Base-by-base conservation (phyloP, 1,284 basidiomycete genomes). In the Austroboletus niveus region DNA sequence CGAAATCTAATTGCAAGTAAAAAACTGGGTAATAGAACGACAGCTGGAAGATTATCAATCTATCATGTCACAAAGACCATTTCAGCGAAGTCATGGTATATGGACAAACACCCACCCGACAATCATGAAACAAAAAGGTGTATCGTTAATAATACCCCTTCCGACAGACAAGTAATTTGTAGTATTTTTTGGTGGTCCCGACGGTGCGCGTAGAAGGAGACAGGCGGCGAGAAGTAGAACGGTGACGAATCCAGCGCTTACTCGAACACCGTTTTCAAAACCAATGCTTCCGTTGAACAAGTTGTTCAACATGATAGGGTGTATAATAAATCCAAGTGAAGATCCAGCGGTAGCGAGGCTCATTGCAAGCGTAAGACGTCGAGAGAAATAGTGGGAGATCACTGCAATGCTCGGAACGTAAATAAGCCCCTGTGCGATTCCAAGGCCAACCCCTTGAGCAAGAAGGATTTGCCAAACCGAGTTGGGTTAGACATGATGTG, bases 301-400 rank as follows among this genome's bases (percentile, higher is more conserved):
- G 45, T 74, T 69, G 51, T 76, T 76, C 35, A 77, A 55, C 69
- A 76, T 74, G 51, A 76, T 68, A 2, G 74, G 59, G 17, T 65
- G 64, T 5, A 68, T 44, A 10, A 66, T 56, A 4, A 68, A 48
- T 34, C 72, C 73, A 11, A 72, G 48, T 1, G 72, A 63, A 2
- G 71, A 63, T 9, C 73, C 73, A n/a, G 58, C 53, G 4, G 67
- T 53, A 14, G 61, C 61, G 22, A 74, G 57, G 14, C 64, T 62
- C 66, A 71, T 65, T 7, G 65, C 71, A 11, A 73, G 60, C 6
- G 70, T 65, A 11, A 70, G 63, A 11, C 61, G 66, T 32, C 34
- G 47, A 17, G 31, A 35, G 51, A 74, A 74, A 47, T 74, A 65
- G 14, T 74, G 72, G 7, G 68, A 70, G 12, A 64, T 44, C 6